A percentile compares a stretch with the other conserved stretches of the same genome.
These are phyloP conservation scores for Thuidium tamariscinum DNA, from an alignment of 225 moss, liverwort and hornwort species.

Conservation along the genomic window DNA sequence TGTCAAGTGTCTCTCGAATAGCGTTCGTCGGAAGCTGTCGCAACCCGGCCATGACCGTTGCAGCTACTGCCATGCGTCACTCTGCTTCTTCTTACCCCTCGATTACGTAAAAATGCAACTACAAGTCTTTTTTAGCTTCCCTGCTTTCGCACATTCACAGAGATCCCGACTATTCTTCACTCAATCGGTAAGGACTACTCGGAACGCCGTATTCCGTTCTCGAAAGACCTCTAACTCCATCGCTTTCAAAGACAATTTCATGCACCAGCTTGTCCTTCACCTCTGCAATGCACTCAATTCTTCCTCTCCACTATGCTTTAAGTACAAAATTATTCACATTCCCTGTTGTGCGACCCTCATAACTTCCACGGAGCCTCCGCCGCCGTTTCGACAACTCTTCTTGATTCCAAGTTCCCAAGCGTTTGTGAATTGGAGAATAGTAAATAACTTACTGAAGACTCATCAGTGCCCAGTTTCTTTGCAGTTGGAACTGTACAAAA, in stretches of 20 bases:
- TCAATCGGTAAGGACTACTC: neutral
- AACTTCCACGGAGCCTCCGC: neutral
- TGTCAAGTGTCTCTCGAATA: slow-evolving; percentile 17
- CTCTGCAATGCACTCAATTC: neutral
- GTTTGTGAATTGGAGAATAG: neutral
- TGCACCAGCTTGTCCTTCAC: neutral
- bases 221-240: neutral
- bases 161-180: neutral
- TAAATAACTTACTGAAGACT: neutral
- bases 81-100: neutral
- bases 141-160: neutral
- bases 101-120: neutral
- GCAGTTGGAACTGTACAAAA: neutral
- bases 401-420: neutral
- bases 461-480: neutral
- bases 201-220: neutral
- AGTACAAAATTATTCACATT: neutral
- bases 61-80: slow-evolving; percentile 1
- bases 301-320: neutral
- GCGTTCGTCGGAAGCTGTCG: slow-evolving; percentile 1
- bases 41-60: slow-evolving; percentile 13
- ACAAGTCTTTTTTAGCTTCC: neutral
- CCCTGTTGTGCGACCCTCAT: neutral
- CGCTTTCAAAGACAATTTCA: neutral
- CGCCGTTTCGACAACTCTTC: neutral